Base-by-base conservation (phyloP, 2,329 filamentous ascomycete genomes). In the Albophoma yamanashiensis region DNA sequence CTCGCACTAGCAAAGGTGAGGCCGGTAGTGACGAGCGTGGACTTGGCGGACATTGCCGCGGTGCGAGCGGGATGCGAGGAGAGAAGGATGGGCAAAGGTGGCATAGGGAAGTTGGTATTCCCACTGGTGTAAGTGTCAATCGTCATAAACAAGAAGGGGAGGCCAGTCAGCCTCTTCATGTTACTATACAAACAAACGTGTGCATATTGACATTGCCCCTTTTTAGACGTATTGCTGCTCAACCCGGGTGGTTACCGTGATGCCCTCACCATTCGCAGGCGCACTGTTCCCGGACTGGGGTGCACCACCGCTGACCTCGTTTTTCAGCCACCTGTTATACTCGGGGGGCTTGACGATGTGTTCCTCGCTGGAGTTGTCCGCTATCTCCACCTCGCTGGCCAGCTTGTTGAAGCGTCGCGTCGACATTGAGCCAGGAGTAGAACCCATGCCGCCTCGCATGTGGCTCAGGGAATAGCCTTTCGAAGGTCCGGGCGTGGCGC, bases 1-100 rank as follows among this genome's bases (percentile, higher is more conserved):
- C 64, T 80, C 52, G 78, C 76, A 0, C 66, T 66, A 14, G 75
- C 75, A 0, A 77, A 77, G 63, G 66, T 82, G 39, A 78, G 68
- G 64, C 66, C 74, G 0, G 73, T 83, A 14, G 72, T 74, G 12
- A 75, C 71, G 2, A 70, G 70, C 0, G 77, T 76, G 9, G 62
- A 75, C 11, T 63, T 82, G 36, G 67, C 70, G 7, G 74, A 83
- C 61, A 61, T 82, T 14, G 71, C 76, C 12, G 73, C 67, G 2
- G 72, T 83, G 9, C 71, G 73, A 62, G 64, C 63, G 58, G 77
- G 68, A 2, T 78, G 76, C 59, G 70, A 73, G 11, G 69, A 74
- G 64, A 74, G 79, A 34, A 14, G 38, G 0, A 62, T 42, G 4
- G 63, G 67, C 0, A 70, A 70, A 55, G 68, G 68, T 3, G 68